Evolutionary conservation across 768 basidiomycete genomes (phyloP).

Genomic region (Kwoniella newhampshirensis): DNA sequence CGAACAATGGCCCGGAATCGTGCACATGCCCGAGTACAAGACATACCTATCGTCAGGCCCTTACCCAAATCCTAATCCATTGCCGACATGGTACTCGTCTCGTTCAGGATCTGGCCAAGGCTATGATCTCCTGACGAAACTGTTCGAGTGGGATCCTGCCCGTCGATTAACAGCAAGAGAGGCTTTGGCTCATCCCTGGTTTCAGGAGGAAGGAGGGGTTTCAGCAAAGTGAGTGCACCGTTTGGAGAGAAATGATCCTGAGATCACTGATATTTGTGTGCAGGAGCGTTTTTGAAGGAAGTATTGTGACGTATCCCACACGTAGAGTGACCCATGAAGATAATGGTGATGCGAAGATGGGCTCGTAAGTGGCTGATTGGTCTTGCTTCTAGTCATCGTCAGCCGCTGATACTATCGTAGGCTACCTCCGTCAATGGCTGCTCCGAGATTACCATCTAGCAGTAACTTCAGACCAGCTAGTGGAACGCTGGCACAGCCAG

Average conservation of each 20-base stretch:
- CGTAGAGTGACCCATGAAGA: constrained; percentile 91
- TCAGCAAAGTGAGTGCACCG: constrained; percentile 69
- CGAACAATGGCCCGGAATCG: constrained; percentile 80
- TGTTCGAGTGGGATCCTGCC: constrained; percentile 90
- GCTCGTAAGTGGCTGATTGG: constrained; percentile 37
- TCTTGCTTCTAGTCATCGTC: not conserved
- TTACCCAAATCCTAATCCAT: constrained; percentile 62
- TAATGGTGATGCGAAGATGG: constrained; percentile 54
- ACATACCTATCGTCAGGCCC: constrained; percentile 39
- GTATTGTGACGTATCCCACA: constrained; percentile 70
- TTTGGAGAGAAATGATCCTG: not conserved
- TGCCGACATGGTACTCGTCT: constrained; percentile 64
- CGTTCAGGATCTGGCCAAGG: constrained; percentile 57
- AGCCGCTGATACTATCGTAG: constrained; percentile 8
- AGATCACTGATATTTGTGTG: constrained; percentile 1
- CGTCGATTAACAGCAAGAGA: constrained; percentile 77
- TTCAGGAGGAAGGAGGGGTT: constrained; percentile 82
- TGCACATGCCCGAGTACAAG: constrained; percentile 81
- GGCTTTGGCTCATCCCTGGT: constrained; percentile 84
- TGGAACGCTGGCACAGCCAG: constrained; percentile 3
- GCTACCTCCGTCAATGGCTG: constrained; percentile 40
- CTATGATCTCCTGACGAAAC: constrained; percentile 76
- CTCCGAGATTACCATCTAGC: constrained; percentile 40
- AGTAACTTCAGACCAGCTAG: constrained; percentile 43
- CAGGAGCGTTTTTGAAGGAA: constrained; percentile 70